phyloP scores from a whole-genome alignment of 2,329 filamentous ascomycete species.

The Colletotrichum shisoi region DNA sequence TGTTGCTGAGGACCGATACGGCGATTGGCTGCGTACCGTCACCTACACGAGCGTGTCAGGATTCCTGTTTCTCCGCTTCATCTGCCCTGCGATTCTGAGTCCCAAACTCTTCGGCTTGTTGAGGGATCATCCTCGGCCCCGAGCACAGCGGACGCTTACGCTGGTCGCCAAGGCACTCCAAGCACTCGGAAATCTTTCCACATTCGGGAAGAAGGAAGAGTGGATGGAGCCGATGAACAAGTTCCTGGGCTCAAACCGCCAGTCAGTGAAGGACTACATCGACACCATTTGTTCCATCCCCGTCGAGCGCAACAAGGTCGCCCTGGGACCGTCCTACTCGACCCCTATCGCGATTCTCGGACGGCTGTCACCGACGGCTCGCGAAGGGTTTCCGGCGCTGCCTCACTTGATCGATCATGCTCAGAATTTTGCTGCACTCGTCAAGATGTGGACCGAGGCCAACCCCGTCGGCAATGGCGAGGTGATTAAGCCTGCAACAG shows the following conservation, averaged over 20 bases:
- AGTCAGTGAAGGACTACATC: constrained; percentile 85
- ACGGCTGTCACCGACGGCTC: constrained; percentile 78
- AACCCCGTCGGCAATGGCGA: constrained; percentile 47
- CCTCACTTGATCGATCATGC: constrained; percentile 93
- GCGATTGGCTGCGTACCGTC: constrained; percentile 87
- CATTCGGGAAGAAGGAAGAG: constrained; percentile 92
- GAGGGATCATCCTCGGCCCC: constrained; percentile 79
- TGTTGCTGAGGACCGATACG: constrained; percentile 92
- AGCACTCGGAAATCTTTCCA: constrained; percentile 87
- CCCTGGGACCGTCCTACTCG: constrained; percentile 74
- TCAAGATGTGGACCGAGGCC: constrained; percentile 78
- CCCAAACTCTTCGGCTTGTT: constrained; percentile 91
- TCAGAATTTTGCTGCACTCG: constrained; percentile 81
- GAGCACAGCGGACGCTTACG: constrained; percentile 86
- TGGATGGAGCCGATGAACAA: constrained; percentile 99
- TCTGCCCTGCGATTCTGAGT: constrained; percentile 94
- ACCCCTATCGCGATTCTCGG: constrained; percentile 90
- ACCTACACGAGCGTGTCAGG: constrained; percentile 94
- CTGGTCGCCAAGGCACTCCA: constrained; percentile 92
- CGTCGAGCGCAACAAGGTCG: constrained; percentile 69
- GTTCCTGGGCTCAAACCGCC: constrained; percentile 78
- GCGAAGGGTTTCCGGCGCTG: constrained; percentile 91
- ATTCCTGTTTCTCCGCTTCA: constrained; percentile 92
- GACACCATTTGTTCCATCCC: constrained; percentile 86
- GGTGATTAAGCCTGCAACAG: constrained; percentile 5